Conservation (phyloP, 257 asterid genomes). For the Capsicum chinense region DNA sequence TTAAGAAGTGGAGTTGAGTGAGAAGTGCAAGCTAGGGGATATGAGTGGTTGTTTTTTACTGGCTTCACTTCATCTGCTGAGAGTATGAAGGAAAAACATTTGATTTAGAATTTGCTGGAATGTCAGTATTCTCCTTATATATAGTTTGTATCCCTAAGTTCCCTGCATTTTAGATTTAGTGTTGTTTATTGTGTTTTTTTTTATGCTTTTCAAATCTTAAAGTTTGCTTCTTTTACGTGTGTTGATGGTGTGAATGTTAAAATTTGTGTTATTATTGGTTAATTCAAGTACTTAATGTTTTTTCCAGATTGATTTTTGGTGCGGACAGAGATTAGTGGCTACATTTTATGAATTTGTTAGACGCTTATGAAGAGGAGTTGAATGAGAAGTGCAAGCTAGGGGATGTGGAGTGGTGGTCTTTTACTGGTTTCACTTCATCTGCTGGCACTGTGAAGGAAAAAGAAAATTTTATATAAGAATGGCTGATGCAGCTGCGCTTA, state of each 20-base stretch:
- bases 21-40: conserved; percentile 24
- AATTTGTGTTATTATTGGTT: not conserved
- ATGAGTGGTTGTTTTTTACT: conserved; percentile 26
- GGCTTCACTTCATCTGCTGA: conserved; percentile 23
- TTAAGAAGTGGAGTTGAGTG: conserved; percentile 34
- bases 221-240: conserved; percentile 21
- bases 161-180: conserved; percentile 35
- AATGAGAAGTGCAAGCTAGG: conserved; percentile 26
- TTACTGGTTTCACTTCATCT: conserved; percentile 26
- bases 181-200: not conserved
- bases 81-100: conserved; percentile 26
- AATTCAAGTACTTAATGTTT: not conserved
- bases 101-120: conserved; percentile 54
- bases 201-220: conserved; percentile 26
- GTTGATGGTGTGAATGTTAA: not conserved
- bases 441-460: conserved; percentile 27
- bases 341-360: conserved; percentile 29
- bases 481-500: conserved; percentile 77
- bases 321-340: conserved; percentile 31
- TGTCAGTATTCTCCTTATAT: conserved; percentile 26
- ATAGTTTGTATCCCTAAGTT: conserved; percentile 34
- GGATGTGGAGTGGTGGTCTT: conserved; percentile 30
- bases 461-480: conserved; percentile 37
- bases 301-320: conserved; percentile 33
- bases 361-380: conserved; percentile 32